phyloP scores from a whole-genome alignment of 2,329 filamentous ascomycete genomes.

The Phaeophleospora eucalypticola region DNA sequence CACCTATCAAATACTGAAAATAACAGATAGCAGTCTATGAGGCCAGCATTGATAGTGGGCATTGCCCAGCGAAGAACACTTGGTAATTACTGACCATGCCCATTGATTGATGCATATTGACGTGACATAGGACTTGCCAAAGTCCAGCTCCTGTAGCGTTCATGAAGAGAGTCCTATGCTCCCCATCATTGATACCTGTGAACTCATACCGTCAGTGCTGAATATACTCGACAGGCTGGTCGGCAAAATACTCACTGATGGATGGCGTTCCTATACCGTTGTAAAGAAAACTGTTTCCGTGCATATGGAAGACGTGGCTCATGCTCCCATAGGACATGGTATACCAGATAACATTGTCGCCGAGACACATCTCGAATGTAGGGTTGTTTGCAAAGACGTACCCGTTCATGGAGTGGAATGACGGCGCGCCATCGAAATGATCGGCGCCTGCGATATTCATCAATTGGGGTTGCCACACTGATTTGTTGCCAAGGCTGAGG shows the following conservation, averaged over 20 bases:
- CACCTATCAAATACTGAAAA: too few species aligned
- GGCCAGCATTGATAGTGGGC: slow-evolving; percentile 17
- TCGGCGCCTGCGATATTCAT: slow-evolving; percentile 17
- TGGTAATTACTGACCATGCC: slow-evolving; percentile 26
- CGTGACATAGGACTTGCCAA: slow-evolving; percentile 28
- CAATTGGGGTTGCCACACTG: slow-evolving; percentile 23
- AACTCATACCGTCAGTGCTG: too few species aligned
- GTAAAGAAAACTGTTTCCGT: slow-evolving; percentile 27
- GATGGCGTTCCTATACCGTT: slow-evolving; percentile 11
- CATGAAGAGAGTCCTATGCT: slow-evolving; percentile 27
- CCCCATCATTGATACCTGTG: slow-evolving; percentile 25
- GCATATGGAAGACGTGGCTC: slow-evolving; percentile 30
- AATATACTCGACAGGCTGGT: too few species aligned
- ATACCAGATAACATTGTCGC: slow-evolving; percentile 33
- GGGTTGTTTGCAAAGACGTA: slow-evolving; percentile 30
- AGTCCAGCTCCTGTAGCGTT: slow-evolving; percentile 22
- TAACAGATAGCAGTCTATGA: too few species aligned
- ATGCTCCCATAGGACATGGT: slow-evolving; percentile 24
- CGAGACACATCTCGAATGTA: slow-evolving; percentile 29
- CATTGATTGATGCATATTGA: slow-evolving; percentile 18
- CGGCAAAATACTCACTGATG: too few species aligned
- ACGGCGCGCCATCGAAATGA: slow-evolving; percentile 15
- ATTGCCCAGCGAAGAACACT: slow-evolving; percentile 14
- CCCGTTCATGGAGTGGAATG: slow-evolving; percentile 27
- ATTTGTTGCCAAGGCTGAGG: slow-evolving; percentile 17